Percentiles rank a stretch among this genome's conserved stretches.
Evolutionary conservation across 2,329 filamentous ascomycete species (phyloP).

Genomic region (Beauveria scarabaeidicola): DNA sequence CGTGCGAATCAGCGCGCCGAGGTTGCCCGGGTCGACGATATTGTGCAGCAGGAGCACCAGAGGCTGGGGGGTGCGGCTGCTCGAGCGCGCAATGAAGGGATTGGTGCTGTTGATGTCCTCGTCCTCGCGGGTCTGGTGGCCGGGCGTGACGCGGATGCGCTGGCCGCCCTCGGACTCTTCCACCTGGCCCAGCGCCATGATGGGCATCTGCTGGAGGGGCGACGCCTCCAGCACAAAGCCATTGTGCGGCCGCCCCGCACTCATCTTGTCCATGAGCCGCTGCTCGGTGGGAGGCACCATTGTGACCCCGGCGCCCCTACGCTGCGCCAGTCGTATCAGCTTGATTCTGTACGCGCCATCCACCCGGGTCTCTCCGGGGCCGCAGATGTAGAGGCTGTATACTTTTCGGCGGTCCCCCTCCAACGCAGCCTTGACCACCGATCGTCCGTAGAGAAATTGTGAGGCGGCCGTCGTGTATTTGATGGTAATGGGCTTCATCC

Average conservation of each 20-base stretch:
- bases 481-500: slow-evolving; percentile 29
- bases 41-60: slow-evolving; percentile 67
- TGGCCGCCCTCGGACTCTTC: slow-evolving; percentile 33
- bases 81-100: slow-evolving; percentile 33
- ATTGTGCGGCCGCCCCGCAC: slow-evolving; percentile 76
- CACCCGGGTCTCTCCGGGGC: slow-evolving; percentile 42
- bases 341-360: no score
- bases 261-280: slow-evolving; percentile 73
- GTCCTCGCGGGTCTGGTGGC: slow-evolving; percentile 67
- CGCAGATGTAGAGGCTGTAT: slow-evolving; percentile 77
- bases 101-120: slow-evolving; percentile 60
- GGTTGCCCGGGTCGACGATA: slow-evolving; percentile 78
- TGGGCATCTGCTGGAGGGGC: slow-evolving; percentile 63
- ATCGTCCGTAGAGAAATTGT: slow-evolving; percentile 82
- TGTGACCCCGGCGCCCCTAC: slow-evolving; percentile 44
- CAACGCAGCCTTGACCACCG: slow-evolving; percentile 72
- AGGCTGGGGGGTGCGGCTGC: slow-evolving; percentile 42
- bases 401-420: slow-evolving; percentile 57
- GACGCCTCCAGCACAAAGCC: slow-evolving; percentile 83
- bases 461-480: slow-evolving; percentile 75
- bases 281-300: slow-evolving; percentile 53
- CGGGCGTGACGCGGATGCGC: slow-evolving; percentile 52
- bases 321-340: slow-evolving; percentile 39
- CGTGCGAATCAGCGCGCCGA: slow-evolving; percentile 81
- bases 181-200: slow-evolving; percentile 48